These are phyloP conservation scores for Meyerozyma elateridarum DNA, from an alignment of 1,139 yeast genomes.

Conservation along the genomic window DNA sequence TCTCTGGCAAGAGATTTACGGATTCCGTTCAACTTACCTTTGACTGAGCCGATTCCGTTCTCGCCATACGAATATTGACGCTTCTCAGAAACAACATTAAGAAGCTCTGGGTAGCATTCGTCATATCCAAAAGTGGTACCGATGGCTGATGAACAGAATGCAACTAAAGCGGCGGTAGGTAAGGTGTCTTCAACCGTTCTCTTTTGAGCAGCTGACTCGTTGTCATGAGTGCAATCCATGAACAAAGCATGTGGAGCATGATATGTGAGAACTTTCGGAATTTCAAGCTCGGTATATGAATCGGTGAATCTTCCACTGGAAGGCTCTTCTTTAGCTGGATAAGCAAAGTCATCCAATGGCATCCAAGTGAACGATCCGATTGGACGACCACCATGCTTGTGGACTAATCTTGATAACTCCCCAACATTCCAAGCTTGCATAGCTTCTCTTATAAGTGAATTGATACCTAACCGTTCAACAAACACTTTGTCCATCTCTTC, in stretches of 20 bases:
- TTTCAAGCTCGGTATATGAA: conserved; percentile 51
- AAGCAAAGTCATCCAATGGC: conserved; percentile 68
- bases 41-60: conserved; percentile 72
- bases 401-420: conserved; percentile 82
- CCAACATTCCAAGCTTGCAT: conserved; percentile 93
- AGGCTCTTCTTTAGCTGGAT: conserved; percentile 50
- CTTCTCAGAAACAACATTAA: conserved; percentile 77
- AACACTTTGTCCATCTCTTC: conserved; percentile 86
- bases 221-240: conserved; percentile 98
- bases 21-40: conserved; percentile 53
- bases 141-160: conserved; percentile 89
- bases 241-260: conserved; percentile 87
- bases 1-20: conserved; percentile 61
- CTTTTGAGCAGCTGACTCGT: conserved; percentile 82
- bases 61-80: conserved; percentile 55
- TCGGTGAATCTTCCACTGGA: conserved; percentile 24
- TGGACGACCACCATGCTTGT: conserved; percentile 91
- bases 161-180: conserved; percentile 91
- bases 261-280: conserved; percentile 59
- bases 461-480: conserved; percentile 85
- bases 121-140: conserved; percentile 95
- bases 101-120: conserved; percentile 77
- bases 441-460: conserved; percentile 88
- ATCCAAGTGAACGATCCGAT: conserved; percentile 84
- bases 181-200: conserved; percentile 91